These are phyloP conservation scores for Penicillium chermesinum DNA, from an alignment of 495 filamentous ascomycete genomes.

Conservation along the genomic window DNA sequence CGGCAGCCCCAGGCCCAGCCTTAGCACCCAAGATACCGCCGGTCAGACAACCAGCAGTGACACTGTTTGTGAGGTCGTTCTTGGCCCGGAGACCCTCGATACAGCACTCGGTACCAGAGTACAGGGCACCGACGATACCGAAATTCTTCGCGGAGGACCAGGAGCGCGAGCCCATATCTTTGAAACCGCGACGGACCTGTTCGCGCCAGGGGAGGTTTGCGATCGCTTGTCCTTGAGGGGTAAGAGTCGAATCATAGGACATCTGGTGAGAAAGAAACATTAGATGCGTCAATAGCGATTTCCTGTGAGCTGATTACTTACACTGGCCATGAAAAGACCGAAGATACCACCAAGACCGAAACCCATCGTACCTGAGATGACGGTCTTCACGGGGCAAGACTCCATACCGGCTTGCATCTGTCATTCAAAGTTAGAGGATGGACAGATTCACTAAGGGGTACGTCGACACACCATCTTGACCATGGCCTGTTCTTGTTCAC, in stretches of 20 bases:
- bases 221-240: conserved; percentile 57
- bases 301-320: conserved; percentile 37
- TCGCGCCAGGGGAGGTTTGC: conserved; percentile 70
- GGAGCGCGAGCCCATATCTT: conserved; percentile 84
- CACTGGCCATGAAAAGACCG: conserved; percentile 90
- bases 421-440: conserved; percentile 9
- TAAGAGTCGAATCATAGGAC: conserved; percentile 82
- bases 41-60: conserved; percentile 84
- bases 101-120: conserved; percentile 88
- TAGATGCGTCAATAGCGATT: conserved; percentile 1
- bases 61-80: conserved; percentile 87
- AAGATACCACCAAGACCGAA: conserved; percentile 91
- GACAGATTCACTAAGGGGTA: conserved; percentile 16
- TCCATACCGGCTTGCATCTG: conserved; percentile 84
- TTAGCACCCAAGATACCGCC: conserved; percentile 79
- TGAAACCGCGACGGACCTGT: conserved; percentile 79
- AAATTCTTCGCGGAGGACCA: conserved; percentile 92
- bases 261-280: conserved; percentile 50
- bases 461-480: conserved; percentile 43
- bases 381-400: conserved; percentile 79
- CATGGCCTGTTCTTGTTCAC: conserved; percentile 49
- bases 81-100: conserved; percentile 88
- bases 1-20: conserved; percentile 86
- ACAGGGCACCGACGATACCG: conserved; percentile 83
- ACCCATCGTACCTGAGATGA: conserved; percentile 76